A percentile compares a stretch with the other conserved stretches of the same genome.
These are phyloP conservation scores for Agaricales sp. DNA, from an alignment of 1,284 basidiomycete genomes.

Conservation along the genomic window DNA sequence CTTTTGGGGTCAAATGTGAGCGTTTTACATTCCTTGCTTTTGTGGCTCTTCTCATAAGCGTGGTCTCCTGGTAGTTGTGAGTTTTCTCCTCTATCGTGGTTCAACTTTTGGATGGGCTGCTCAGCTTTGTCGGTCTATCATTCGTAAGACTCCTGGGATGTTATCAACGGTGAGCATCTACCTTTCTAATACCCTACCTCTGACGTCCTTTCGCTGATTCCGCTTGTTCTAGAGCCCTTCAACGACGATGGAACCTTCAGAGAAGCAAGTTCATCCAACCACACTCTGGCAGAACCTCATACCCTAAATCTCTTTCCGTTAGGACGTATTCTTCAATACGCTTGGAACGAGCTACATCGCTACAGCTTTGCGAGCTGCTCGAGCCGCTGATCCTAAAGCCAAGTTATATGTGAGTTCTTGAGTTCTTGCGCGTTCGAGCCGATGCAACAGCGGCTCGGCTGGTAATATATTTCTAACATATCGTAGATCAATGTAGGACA, in stretches of 20 bases:
- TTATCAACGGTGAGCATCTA: constrained; percentile 22
- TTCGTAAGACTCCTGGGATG: constrained; percentile 26
- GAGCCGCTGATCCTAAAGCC: constrained; percentile 14
- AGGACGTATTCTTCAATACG: constrained; percentile 14
- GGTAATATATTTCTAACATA: not conserved
- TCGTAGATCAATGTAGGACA: constrained; percentile 18
- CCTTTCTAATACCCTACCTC: not conserved
- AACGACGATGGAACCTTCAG: constrained; percentile 33
- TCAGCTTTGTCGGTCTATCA: not conserved
- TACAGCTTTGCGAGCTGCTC: too few species aligned
- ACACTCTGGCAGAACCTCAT: constrained; percentile 14
- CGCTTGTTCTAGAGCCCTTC: constrained; percentile 30
- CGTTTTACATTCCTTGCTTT: not conserved
- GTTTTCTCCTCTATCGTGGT: too few species aligned
- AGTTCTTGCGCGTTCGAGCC: constrained; percentile 6
- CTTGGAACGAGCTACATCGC: too few species aligned
- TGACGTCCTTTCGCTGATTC: constrained; percentile 5
- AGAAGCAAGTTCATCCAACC: constrained; percentile 26
- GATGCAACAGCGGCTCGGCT: too few species aligned
- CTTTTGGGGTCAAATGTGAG: not conserved
- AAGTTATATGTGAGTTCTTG: constrained; percentile 21
- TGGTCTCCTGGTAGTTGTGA: not conserved
- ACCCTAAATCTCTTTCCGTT: too few species aligned
- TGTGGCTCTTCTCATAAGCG: not conserved
- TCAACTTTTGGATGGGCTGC: too few species aligned